Conservation (phyloP, 73 alveolate species). For the Breviolum minutum region DNA sequence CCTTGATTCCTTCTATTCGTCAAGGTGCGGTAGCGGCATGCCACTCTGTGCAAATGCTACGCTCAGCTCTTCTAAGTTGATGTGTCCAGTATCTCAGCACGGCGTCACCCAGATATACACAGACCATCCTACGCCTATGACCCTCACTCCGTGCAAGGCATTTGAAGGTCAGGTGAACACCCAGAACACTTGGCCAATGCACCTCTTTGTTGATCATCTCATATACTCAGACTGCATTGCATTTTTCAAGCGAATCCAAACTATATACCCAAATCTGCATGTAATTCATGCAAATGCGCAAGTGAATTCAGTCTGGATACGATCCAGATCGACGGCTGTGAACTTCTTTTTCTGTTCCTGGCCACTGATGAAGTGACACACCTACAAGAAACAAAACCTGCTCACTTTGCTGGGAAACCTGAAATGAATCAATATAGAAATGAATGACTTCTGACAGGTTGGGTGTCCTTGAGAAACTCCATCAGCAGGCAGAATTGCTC, state of each 20-base stretch:
- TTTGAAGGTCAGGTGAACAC: too few relatives aligned
- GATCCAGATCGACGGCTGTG: constrained; percentile 55
- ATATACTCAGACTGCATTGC: too few relatives aligned
- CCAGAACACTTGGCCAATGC: neutral
- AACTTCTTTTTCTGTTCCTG: constrained; percentile 80
- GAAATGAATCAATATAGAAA: too few relatives aligned
- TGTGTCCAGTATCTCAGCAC: constrained; percentile 8
- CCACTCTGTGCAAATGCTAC: constrained; percentile 87
- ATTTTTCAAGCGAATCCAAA: too few relatives aligned
- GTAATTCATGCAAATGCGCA: too few relatives aligned
- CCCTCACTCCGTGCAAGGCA: too few relatives aligned
- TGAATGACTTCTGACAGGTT: neutral
- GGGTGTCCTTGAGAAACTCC: constrained; percentile 84
- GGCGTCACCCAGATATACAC: too few relatives aligned
- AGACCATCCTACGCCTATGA: too few relatives aligned
- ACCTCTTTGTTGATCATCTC: too few relatives aligned
- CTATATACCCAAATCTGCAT: too few relatives aligned
- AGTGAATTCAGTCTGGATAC: neutral
- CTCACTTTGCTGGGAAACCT: too few relatives aligned
- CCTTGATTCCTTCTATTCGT: neutral
- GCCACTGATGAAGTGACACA: neutral
- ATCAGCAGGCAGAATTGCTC: constrained; percentile 90
- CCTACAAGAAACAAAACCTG: neutral
- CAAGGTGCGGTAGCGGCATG: constrained; percentile 67
- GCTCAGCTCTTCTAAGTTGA: constrained; percentile 50